phyloP scores from a whole-genome alignment of 257 asterid species.

The Paraleonurus japonicus region DNA sequence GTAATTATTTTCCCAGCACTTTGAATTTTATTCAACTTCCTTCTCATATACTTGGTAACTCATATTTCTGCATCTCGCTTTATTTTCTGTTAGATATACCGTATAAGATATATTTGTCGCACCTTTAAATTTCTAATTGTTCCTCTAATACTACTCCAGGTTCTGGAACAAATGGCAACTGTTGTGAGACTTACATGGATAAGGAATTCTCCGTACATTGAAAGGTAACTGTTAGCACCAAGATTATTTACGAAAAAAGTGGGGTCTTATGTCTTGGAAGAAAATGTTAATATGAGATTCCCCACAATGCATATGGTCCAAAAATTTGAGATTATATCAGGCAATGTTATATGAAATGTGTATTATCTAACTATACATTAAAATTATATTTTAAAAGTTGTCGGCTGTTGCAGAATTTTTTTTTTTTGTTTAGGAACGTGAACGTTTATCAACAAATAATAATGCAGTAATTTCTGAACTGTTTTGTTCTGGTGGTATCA shows the following conservation, averaged over 20 bases:
- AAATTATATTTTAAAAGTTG: neutral
- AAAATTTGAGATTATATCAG: no score
- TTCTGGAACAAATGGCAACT: conserved; percentile 60
- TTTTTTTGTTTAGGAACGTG: neutral
- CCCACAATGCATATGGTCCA: no score
- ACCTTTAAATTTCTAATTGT: neutral
- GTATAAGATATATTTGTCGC: neutral
- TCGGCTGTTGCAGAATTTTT: neutral
- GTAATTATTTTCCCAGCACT: neutral
- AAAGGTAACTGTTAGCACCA: conserved; percentile 61
- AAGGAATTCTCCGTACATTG: conserved; percentile 67
- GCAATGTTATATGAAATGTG: no score
- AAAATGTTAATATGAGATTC: no score
- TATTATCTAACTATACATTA: neutral
- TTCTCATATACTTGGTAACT: neutral
- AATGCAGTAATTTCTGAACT: neutral
- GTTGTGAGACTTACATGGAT: conserved; percentile 77
- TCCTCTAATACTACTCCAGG: conserved; percentile 47
- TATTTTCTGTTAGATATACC: conserved; percentile 5
- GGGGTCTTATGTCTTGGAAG: no score
- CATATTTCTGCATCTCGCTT: conserved; percentile 10
- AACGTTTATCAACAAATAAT: neutral
- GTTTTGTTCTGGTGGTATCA: neutral
- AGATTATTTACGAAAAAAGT: no score
- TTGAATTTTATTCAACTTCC: neutral